Evolutionary conservation across 1,139 yeast genomes (phyloP), one percentile per base, ranked within the genome.

Genomic region (Hyphopichia buzzinii): DNA sequence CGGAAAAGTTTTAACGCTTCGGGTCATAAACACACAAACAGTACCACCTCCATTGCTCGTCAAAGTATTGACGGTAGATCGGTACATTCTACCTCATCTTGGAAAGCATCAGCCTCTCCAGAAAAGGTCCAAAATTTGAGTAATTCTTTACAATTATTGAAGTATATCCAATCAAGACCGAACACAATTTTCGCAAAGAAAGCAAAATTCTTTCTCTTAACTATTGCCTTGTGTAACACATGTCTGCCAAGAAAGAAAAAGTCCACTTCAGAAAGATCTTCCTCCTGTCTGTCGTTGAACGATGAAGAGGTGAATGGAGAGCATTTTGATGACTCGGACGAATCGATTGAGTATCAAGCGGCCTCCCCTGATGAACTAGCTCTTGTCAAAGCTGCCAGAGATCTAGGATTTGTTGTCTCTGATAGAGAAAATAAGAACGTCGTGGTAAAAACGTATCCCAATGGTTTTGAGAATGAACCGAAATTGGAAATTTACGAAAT

Each of bases 291-390:
- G 35, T 38, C 42, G 26, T 31, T 31, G 48, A 52, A 28, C 45
- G 59, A 51, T 10, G 47, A 40, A 14, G 43, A 47, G 8, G 44
- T 40, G 10, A 43, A 33, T 11, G 33, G 29, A 3, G 67, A 60
- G 8, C 8, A 10, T 13, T 30, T 30, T 7, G 44, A 32, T 8
- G 34, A 27, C 3, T 65, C 60, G 8, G 83, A 75, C 33, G 76
- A 67, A 17, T 65, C 66, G 30, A 74, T 89, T 15, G 79, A 77
- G 33, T 94, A 90, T 50, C 97, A 89, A 55, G 88, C 97, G 0
- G 81, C 97, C 0, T 90, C 97, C 0, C 98, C 98, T 0, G 98
- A 92, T 64, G 99, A 92, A 56, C 62, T 90, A 37, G 98, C 99
- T 0, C 67, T 92, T 29, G 92, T 92, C 2, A 80, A 84, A 39